phyloP scores from a whole-genome alignment of 805 yeast genomes.

The Nakazawaea sp. region DNA sequence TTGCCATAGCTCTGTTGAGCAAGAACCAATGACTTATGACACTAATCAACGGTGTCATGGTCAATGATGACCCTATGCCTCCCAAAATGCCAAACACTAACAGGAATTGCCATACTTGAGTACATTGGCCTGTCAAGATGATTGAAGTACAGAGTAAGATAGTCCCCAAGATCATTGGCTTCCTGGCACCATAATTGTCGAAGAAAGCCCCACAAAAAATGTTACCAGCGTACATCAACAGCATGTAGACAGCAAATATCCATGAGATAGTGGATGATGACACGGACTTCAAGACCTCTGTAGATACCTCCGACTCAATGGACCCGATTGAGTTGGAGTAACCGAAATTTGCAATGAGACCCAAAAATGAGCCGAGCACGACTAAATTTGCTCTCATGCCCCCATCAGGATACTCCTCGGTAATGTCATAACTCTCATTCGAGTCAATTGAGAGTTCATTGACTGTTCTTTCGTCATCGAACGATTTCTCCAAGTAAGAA shows the following conservation, averaged over 20 bases:
- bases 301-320: conserved; percentile 50
- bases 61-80: conserved; percentile 35
- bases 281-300: conserved; percentile 36
- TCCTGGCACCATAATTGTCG: conserved; percentile 46
- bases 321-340: conserved; percentile 54
- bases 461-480: background rate
- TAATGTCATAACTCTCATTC: background rate
- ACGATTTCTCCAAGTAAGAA: background rate
- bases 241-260: conserved; percentile 7
- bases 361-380: conserved; percentile 52
- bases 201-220: conserved; percentile 40
- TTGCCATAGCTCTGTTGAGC: conserved; percentile 34
- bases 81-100: conserved; percentile 42
- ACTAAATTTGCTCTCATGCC: conserved; percentile 50
- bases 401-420: conserved; percentile 46
- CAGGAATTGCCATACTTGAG: conserved; percentile 47
- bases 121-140: conserved; percentile 45
- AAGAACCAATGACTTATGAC: conserved; percentile 38
- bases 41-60: conserved; percentile 37
- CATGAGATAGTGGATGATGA: conserved; percentile 28
- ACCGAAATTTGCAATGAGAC: conserved; percentile 49
- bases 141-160: conserved; percentile 38
- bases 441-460: background rate
- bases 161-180: conserved; percentile 35
- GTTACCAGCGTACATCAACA: conserved; percentile 13